Conservation (phyloP, 352 stramenopile genomes). For the Pythium insidiosum region DNA sequence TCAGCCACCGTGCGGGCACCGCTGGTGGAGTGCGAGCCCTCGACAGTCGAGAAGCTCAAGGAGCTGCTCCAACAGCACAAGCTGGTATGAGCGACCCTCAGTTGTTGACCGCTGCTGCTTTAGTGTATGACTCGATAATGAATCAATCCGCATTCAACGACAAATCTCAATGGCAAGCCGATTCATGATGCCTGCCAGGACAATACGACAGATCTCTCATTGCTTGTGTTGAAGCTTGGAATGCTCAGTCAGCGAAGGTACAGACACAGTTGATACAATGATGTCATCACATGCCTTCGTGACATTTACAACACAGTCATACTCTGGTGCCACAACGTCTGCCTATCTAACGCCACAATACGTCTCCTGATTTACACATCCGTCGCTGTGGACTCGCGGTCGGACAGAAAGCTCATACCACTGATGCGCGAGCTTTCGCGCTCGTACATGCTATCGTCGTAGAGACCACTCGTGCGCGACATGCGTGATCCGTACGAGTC, state of each 20-base stretch:
- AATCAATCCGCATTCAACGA: too few relatives aligned
- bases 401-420: constrained; percentile 25
- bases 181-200: too few relatives aligned
- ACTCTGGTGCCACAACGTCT: too few relatives aligned
- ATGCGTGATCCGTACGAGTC: constrained; percentile 67
- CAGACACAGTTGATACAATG: too few relatives aligned
- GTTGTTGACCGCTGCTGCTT: constrained; percentile 3
- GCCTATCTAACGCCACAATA: too few relatives aligned
- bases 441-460: constrained; percentile 8
- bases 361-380: constrained; percentile 12
- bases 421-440: constrained; percentile 58
- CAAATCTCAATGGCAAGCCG: too few relatives aligned
- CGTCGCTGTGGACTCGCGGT: constrained; percentile 3
- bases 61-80: constrained; percentile 66
- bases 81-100: constrained; percentile 37
- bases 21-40: constrained; percentile 59
- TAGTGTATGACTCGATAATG: too few relatives aligned
- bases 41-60: constrained; percentile 56
- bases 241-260: too few relatives aligned
- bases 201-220: too few relatives aligned
- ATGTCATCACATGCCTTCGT: too few relatives aligned
- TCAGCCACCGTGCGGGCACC: constrained; percentile 61
- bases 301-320: too few relatives aligned
- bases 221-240: too few relatives aligned
- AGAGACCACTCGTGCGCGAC: constrained; percentile 34